Base-by-base conservation (phyloP, 176 grass and related monocot genomes). In the Eleusine indica region DNA sequence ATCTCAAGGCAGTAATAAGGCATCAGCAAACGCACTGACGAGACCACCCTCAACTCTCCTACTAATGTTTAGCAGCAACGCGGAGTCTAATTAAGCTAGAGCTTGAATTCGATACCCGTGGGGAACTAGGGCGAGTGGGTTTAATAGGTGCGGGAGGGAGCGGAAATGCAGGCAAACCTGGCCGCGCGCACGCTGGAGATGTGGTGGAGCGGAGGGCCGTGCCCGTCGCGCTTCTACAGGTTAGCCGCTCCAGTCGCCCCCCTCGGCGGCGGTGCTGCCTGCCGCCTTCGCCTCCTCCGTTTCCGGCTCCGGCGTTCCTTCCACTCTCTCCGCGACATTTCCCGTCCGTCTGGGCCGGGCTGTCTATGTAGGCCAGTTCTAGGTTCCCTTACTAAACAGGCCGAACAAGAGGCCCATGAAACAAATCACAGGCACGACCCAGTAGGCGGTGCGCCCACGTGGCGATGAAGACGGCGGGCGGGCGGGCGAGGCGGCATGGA, bases 121-220 rank as follows among this genome's bases (percentile, higher is more conserved):
- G 32, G 4, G 17, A 19, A n/a, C 38, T 64, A 77, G 63, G 76
- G 62, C 48, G 56, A 7, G 42, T 0, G 1, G 66, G 8, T 72
- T 77, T 6, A 49, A 8, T 18, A 15, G 53, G 14, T 11, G 51
- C 51, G 67, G 58, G 60, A 62, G 47, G 74, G 22, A 25, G 38
- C 12, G 25, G 63, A 56, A 85, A 80, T 76, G 76, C 82, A 40
- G 53, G 42, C 18, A 44, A 74, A 70, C 63, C 54, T 75, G 32
- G 16, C 13, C 15, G 15, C 10, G 66, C n/a, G 21, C 12, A 14
- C 35, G 35, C 13, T 35, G 32, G 35, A 16, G 75, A 21, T 35
- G 54, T 40, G 12, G 71, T 2, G 11, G 29, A 11, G 62, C 16
- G 4, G 75, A 47, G 1, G 9, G n/a, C 51, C 41, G 42, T 25